Conservation (phyloP, 371 early-diverging fungal genomes). For the Rhizopus sp. region DNA sequence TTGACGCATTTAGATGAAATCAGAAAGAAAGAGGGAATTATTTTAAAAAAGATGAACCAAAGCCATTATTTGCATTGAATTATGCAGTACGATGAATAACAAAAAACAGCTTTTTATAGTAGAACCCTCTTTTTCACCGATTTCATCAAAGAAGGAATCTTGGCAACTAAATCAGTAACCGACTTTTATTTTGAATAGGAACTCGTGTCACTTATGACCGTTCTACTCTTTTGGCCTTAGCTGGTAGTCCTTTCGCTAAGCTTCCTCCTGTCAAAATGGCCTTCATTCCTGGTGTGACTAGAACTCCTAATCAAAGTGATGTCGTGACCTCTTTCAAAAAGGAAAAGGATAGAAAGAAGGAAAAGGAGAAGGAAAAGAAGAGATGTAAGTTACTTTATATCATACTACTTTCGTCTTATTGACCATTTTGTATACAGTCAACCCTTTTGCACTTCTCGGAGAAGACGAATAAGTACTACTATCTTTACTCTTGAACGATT, state of each 20-base stretch:
- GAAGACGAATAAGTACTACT: constrained; percentile 10
- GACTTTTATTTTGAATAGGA: neutral
- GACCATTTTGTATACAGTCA: constrained; percentile 22
- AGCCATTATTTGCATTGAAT: too few species aligned
- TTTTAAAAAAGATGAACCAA: too few species aligned
- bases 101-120: too few species aligned
- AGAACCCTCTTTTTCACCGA: too few species aligned
- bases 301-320: constrained; percentile 34
- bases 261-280: constrained; percentile 64
- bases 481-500: neutral
- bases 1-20: neutral
- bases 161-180: too few species aligned
- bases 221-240: constrained; percentile 60
- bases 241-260: constrained; percentile 66
- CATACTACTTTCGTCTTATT: neutral
- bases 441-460: constrained; percentile 44
- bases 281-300: constrained; percentile 67
- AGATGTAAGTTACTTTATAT: constrained; percentile 35
- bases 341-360: constrained; percentile 40
- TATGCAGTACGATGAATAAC: too few species aligned
- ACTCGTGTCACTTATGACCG: constrained; percentile 70
- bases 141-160: too few species aligned
- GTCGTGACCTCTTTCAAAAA: constrained; percentile 36
- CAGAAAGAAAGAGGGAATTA: neutral
- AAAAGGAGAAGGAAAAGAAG: constrained; percentile 46